Evolutionary conservation across 805 yeast genomes (phyloP).

Genomic region (Candida rishiriensis): DNA sequence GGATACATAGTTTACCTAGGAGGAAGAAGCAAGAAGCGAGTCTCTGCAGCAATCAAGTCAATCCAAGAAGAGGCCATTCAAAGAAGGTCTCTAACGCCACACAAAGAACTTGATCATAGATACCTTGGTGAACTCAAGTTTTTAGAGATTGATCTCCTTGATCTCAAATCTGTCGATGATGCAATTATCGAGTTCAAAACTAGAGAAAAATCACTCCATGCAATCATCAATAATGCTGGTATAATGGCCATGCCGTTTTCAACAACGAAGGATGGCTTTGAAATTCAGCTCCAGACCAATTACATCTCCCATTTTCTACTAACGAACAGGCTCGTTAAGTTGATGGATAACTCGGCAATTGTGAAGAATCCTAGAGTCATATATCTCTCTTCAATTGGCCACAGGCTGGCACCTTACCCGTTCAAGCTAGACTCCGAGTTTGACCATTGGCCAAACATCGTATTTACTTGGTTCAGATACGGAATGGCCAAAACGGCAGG

Average conservation of each 20-base stretch:
- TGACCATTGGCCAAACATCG: conserved; percentile 56
- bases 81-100: conserved; percentile 21
- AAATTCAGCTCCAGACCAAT: conserved; percentile 75
- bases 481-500: conserved; percentile 75
- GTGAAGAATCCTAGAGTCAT: conserved; percentile 48
- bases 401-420: conserved; percentile 44
- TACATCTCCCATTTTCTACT: conserved; percentile 72
- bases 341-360: conserved; percentile 35
- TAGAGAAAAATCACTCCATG: conserved; percentile 48
- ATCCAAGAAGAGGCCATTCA: conserved; percentile 49
- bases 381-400: conserved; percentile 64
- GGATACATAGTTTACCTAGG: conserved; percentile 74
- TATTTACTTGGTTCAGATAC: conserved; percentile 76
- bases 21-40: conserved; percentile 58
- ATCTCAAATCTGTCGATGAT: conserved; percentile 39
- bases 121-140: conserved; percentile 48
- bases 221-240: conserved; percentile 76
- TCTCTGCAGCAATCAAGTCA: conserved; percentile 52
- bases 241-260: conserved; percentile 71
- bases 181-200: conserved; percentile 45
- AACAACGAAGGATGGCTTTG: conserved; percentile 60
- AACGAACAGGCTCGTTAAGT: conserved; percentile 54
- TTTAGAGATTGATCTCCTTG: conserved; percentile 53
- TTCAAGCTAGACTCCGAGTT: conserved; percentile 46
- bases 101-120: conserved; percentile 19